phyloP scores from a whole-genome alignment of 805 yeast genomes.

The Isabelozyma pseudorhagii region DNA sequence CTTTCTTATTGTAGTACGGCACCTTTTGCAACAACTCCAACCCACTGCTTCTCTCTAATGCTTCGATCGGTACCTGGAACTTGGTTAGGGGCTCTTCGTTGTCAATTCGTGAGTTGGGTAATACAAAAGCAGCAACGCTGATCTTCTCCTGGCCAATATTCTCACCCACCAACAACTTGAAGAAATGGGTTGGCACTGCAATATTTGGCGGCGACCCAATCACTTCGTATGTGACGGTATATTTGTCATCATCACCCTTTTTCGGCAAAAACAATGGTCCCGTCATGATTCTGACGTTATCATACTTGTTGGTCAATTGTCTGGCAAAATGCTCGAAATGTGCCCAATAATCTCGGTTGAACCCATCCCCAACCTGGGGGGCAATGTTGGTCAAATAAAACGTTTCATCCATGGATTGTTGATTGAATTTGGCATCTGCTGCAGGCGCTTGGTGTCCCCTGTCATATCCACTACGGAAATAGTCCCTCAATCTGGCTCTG shows the following conservation, averaged over 20 bases:
- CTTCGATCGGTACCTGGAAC: slow-evolving; percentile 87
- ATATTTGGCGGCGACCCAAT: slow-evolving; percentile 95
- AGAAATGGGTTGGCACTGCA: slow-evolving; percentile 98
- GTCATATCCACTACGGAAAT: slow-evolving; percentile 93
- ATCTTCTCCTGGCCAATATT: slow-evolving; percentile 40
- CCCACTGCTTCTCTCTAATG: slow-evolving; percentile 85
- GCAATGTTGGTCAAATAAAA: slow-evolving; percentile 86
- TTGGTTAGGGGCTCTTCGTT: slow-evolving; percentile 67
- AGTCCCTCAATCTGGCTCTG: slow-evolving; percentile 76
- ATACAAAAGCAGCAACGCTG: slow-evolving; percentile 87
- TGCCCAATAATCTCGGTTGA: slow-evolving; percentile 97
- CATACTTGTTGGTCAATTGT: slow-evolving; percentile 66
- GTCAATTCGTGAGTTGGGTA: slow-evolving; percentile 81
- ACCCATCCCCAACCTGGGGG: slow-evolving; percentile 97
- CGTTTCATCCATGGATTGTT: slow-evolving; percentile 92
- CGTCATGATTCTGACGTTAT: slow-evolving; percentile 79
- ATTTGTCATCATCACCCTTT: slow-evolving; percentile 77
- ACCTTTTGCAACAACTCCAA: slow-evolving; percentile 72
- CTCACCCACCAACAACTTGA: slow-evolving; percentile 87
- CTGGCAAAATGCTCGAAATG: slow-evolving; percentile 89
- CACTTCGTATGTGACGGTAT: slow-evolving; percentile 80
- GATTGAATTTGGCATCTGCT: slow-evolving; percentile 90
- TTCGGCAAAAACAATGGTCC: slow-evolving; percentile 92
- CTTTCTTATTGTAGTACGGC: slow-evolving; percentile 52
- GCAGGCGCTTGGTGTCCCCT: slow-evolving; percentile 98